These are phyloP conservation scores for Pythium chondricola DNA, from an alignment of 352 stramenopile genomes.

Conservation along the genomic window DNA sequence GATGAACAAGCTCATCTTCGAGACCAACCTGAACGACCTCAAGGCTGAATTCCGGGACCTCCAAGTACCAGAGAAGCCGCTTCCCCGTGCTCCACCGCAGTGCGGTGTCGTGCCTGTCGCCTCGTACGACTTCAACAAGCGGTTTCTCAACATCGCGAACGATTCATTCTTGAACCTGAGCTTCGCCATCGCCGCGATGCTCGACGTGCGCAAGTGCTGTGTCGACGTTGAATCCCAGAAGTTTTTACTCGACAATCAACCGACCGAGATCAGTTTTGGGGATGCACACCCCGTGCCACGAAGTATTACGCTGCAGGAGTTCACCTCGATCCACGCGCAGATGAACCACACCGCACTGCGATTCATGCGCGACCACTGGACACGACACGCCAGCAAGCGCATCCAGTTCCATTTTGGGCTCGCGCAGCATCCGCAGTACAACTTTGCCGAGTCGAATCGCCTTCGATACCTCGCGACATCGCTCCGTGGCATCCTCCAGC, in stretches of 20 bases:
- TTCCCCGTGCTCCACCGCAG: constrained; percentile 22
- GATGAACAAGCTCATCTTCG: constrained; percentile 93
- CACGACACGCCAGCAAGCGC: constrained; percentile 54
- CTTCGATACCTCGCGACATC: constrained; percentile 57
- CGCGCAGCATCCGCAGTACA: constrained; percentile 50
- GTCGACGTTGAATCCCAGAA: constrained; percentile 50
- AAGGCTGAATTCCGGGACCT: constrained; percentile 49
- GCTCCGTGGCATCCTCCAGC: constrained; percentile 53
- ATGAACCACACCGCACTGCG: constrained; percentile 65
- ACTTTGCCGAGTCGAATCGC: constrained; percentile 58
- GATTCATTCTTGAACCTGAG: constrained; percentile 66
- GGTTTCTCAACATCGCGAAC: constrained; percentile 47
- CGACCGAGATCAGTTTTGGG: constrained; percentile 58
- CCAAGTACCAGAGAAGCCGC: constrained; percentile 24
- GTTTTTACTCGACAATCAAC: constrained; percentile 69
- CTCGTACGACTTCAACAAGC: constrained; percentile 64
- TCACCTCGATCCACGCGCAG: constrained; percentile 56
- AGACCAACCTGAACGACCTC: constrained; percentile 64
- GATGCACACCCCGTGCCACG: constrained; percentile 34
- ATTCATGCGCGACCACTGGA: constrained; percentile 79
- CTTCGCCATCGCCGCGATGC: constrained; percentile 62
- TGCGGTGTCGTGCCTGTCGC: constrained; percentile 49
- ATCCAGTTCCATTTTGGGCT: constrained; percentile 63
- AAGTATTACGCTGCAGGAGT: constrained; percentile 72
- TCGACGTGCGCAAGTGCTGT: constrained; percentile 68